These are phyloP conservation scores for Paecilomyces sp. DNA, from an alignment of 2,329 filamentous ascomycete genomes.

Conservation along the genomic window DNA sequence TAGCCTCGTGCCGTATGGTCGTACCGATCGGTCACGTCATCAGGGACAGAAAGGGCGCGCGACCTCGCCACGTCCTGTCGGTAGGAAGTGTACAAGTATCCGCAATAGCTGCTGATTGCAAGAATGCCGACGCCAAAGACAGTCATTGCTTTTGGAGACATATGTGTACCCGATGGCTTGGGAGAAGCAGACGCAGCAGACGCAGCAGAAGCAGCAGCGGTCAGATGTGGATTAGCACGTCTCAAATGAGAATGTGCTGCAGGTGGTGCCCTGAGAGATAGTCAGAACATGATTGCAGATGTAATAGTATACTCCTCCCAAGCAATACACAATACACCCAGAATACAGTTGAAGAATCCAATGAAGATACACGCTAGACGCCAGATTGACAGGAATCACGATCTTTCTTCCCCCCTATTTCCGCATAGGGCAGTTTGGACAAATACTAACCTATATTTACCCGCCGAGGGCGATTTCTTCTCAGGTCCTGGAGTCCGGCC, in stretches of 20 bases:
- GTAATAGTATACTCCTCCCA: neutral
- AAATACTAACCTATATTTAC: neutral
- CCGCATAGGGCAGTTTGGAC: neutral
- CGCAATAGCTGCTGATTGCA: constrained; percentile 35
- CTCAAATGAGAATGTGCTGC: constrained; percentile 11
- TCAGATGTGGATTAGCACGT: constrained; percentile 16
- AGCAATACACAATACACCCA: neutral
- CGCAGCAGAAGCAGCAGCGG: constrained; percentile 12
- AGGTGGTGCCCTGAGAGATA: constrained; percentile 8
- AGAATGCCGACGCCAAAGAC: constrained; percentile 32
- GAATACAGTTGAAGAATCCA: too few species aligned
- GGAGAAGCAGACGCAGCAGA: constrained; percentile 12
- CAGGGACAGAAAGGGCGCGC: constrained; percentile 24
- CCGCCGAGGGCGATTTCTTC: neutral
- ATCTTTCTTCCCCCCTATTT: neutral
- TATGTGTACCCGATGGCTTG: constrained; percentile 7
- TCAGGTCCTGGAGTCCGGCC: neutral
- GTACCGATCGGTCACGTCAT: constrained; percentile 42
- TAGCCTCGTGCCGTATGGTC: constrained; percentile 35
- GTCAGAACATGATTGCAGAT: constrained; percentile 2
- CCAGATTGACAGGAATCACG: neutral
- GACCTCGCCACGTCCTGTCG: constrained; percentile 25
- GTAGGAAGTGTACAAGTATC: constrained; percentile 38
- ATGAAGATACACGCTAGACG: neutral
- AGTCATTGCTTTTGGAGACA: constrained; percentile 29